Evolutionary conservation across 495 filamentous ascomycete genomes (phyloP).

Genomic region (Eremomyces bilateralis): DNA sequence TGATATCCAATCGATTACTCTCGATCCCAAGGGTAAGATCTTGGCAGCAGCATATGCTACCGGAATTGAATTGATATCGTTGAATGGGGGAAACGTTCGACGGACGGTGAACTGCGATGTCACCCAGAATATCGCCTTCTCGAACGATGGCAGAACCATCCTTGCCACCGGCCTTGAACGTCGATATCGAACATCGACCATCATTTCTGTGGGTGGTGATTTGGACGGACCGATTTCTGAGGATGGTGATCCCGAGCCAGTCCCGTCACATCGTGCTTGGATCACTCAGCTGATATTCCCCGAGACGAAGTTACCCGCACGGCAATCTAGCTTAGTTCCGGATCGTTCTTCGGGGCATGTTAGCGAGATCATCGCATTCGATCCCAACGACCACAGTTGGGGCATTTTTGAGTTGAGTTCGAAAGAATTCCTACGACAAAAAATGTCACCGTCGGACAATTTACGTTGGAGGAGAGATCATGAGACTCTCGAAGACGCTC

Average conservation of each 20-base stretch:
- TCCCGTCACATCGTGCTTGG: constrained; percentile 10
- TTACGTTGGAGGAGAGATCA: not conserved
- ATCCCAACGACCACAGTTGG: not conserved
- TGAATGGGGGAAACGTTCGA: constrained; percentile 44
- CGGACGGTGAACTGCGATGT: constrained; percentile 63
- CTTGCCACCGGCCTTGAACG: constrained; percentile 49
- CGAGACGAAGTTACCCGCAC: not conserved
- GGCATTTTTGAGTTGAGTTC: not conserved
- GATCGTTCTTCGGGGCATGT: not conserved
- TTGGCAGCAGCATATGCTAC: constrained; percentile 73
- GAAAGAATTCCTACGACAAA: not conserved
- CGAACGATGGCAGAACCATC: constrained; percentile 65
- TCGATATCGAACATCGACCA: constrained; percentile 4
- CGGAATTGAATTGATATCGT: constrained; percentile 65
- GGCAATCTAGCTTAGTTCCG: not conserved
- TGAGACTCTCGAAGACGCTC: not conserved
- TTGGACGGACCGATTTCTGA: constrained; percentile 12
- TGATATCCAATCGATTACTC: constrained; percentile 27
- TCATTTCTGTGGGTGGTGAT: constrained; percentile 8
- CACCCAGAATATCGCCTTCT: constrained; percentile 63
- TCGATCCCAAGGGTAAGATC: constrained; percentile 63
- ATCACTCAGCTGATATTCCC: constrained; percentile 1
- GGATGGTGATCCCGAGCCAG: constrained; percentile 6
- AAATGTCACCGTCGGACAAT: not conserved
- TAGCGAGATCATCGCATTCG: constrained; percentile 1